Conservation (phyloP, 495 filamentous ascomycete genomes). For the Darksidea phi region DNA sequence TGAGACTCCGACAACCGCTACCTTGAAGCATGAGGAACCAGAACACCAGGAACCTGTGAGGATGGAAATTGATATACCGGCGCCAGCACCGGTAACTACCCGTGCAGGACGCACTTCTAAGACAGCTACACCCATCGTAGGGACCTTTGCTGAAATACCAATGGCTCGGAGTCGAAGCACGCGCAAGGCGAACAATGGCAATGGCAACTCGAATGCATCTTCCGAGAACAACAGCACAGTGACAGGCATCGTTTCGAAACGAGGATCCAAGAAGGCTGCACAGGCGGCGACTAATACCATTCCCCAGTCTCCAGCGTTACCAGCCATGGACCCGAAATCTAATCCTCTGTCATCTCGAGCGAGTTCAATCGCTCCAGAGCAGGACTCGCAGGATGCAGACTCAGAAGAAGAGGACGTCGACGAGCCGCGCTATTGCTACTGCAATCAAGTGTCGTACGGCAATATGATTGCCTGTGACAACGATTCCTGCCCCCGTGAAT, state of each 20-base stretch:
- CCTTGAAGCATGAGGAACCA: constrained; percentile 35
- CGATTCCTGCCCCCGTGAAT: constrained; percentile 80
- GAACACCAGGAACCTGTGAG: constrained; percentile 24
- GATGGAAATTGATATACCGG: constrained; percentile 22
- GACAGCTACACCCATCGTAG: constrained; percentile 36
- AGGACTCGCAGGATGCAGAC: constrained; percentile 37
- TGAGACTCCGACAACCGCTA: constrained; percentile 8
- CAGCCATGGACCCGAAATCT: constrained; percentile 9
- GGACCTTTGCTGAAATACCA: constrained; percentile 33
- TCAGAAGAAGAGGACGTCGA: constrained; percentile 68
- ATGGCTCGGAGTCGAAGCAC: constrained; percentile 34
- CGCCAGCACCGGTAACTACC: constrained; percentile 25
- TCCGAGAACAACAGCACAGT: constrained; percentile 32
- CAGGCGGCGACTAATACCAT: constrained; percentile 7
- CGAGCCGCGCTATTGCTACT: constrained; percentile 90
- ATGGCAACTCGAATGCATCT: constrained; percentile 24
- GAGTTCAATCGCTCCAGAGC: constrained; percentile 17
- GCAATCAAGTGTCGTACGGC: constrained; percentile 88
- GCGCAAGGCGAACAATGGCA: constrained; percentile 29
- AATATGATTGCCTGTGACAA: constrained; percentile 99
- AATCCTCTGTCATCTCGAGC: constrained; percentile 16
- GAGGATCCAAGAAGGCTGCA: constrained; percentile 28
- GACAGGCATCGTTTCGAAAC: constrained; percentile 23
- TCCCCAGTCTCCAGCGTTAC: constrained; percentile 16
- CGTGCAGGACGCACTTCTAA: constrained; percentile 35